These are phyloP conservation scores for Globisporangium paddicum DNA, from an alignment of 352 stramenopile genomes.

Conservation along the genomic window DNA sequence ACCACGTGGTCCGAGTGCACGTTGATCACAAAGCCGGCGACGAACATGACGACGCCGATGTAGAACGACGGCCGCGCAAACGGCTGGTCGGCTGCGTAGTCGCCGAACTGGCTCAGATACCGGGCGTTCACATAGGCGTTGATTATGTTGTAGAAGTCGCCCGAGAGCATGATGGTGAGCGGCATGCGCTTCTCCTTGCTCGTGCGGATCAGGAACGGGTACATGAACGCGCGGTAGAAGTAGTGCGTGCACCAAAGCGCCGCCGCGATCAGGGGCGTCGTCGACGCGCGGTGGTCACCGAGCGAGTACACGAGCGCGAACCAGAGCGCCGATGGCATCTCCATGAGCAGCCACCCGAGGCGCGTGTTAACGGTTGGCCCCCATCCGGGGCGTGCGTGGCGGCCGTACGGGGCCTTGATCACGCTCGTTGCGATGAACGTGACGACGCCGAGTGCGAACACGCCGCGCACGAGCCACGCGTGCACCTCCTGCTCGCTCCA, in stretches of 20 bases:
- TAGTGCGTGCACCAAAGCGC: slow-evolving; percentile 63
- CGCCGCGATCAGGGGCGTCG: slow-evolving; percentile 43
- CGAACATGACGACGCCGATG: slow-evolving; percentile 41
- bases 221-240: slow-evolving; percentile 62
- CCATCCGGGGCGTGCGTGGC: slow-evolving; percentile 48
- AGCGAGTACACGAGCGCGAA: slow-evolving; percentile 45
- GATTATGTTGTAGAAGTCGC: slow-evolving; percentile 62
- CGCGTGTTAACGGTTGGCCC: slow-evolving; percentile 48
- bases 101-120: slow-evolving; percentile 54
- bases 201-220: slow-evolving; percentile 62
- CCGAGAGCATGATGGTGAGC: slow-evolving; percentile 42
- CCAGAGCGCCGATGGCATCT: slow-evolving; percentile 58
- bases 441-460: slow-evolving; percentile 49
- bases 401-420: slow-evolving; percentile 63
- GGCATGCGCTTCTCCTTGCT: slow-evolving; percentile 56
- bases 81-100: slow-evolving; percentile 36
- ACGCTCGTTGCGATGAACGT: slow-evolving; percentile 45
- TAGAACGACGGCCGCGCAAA: slow-evolving; percentile 48
- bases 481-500: slow-evolving; percentile 42
- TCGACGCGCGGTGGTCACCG: slow-evolving; percentile 29
- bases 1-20: slow-evolving; percentile 65
- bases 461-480: slow-evolving; percentile 39
- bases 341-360: slow-evolving; percentile 71
- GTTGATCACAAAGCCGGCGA: slow-evolving; percentile 51
- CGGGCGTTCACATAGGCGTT: slow-evolving; percentile 72